Conservation (phyloP, 1,284 basidiomycete species). For the Pascua sp. region DNA sequence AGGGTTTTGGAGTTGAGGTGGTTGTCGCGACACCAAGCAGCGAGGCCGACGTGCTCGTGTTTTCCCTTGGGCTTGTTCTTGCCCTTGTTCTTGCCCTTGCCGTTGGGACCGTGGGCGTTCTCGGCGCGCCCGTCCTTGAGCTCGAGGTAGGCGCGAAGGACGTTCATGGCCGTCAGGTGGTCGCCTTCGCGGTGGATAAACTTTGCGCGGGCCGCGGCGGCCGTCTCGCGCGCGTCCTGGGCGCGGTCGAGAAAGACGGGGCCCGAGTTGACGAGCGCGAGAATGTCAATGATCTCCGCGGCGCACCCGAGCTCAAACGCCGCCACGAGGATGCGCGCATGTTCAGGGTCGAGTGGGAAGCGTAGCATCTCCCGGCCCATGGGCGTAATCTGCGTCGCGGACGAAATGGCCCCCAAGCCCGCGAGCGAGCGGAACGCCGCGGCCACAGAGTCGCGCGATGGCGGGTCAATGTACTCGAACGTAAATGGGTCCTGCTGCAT, state of each 20-base stretch:
- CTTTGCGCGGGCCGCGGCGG: slow-evolving; percentile 64
- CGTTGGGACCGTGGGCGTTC: slow-evolving; percentile 7
- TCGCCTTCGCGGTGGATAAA: slow-evolving; percentile 84
- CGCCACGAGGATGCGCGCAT: slow-evolving; percentile 70
- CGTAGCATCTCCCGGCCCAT: slow-evolving; percentile 73
- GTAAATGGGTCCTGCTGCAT: slow-evolving; percentile 72
- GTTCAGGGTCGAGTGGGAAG: slow-evolving; percentile 80
- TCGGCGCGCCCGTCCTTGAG: slow-evolving; percentile 53
- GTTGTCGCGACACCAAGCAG: slow-evolving; percentile 77
- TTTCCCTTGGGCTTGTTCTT: slow-evolving; percentile 32
- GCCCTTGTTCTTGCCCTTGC: not conserved
- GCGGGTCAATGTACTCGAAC: slow-evolving; percentile 80
- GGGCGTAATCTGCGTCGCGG: slow-evolving; percentile 61
- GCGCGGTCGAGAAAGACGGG: slow-evolving; percentile 61
- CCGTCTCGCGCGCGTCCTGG: slow-evolving; percentile 64
- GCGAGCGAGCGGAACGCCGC: slow-evolving; percentile 71
- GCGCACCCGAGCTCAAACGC: slow-evolving; percentile 64
- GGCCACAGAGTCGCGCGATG: slow-evolving; percentile 63
- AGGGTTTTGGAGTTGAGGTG: slow-evolving; percentile 82
- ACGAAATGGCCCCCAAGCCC: slow-evolving; percentile 69
- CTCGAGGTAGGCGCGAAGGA: slow-evolving; percentile 67
- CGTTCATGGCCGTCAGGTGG: slow-evolving; percentile 83
- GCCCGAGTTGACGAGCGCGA: slow-evolving; percentile 68
- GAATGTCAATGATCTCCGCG: slow-evolving; percentile 67
- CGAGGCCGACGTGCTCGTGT: slow-evolving; percentile 51